Conservation (phyloP, 352 stramenopile species). For the Aphanomyces invadans region DNA sequence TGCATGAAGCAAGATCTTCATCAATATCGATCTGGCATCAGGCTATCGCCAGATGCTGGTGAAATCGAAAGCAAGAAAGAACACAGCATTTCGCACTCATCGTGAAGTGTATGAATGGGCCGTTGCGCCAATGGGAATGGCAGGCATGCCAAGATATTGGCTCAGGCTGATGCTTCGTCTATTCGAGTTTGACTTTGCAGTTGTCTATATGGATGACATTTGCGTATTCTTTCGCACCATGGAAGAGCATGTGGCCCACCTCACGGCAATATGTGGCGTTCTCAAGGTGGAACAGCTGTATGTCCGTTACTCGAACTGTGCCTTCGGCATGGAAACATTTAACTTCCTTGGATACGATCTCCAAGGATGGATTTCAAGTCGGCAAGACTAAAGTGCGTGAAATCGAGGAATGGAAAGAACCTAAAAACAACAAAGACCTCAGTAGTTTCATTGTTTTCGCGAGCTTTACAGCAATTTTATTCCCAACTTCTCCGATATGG, state of each 20-base stretch:
- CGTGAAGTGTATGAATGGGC: slow-evolving; percentile 6
- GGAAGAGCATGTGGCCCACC: slow-evolving; percentile 1
- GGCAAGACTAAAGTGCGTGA: slow-evolving; percentile 16
- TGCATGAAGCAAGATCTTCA: slow-evolving; percentile 13
- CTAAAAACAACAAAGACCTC: slow-evolving; percentile 18
- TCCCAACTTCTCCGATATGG: too few relatives aligned
- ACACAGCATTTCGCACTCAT: slow-evolving; percentile 22
- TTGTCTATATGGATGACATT: slow-evolving; percentile 22
- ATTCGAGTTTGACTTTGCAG: slow-evolving; percentile 10
- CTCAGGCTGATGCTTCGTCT: slow-evolving; percentile 4
- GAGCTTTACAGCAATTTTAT: slow-evolving; percentile 29
- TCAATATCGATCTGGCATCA: slow-evolving; percentile 13
- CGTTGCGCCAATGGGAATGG: slow-evolving; percentile 23
- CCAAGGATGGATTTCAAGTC: background rate
- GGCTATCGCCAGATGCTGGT: slow-evolving; percentile 26
- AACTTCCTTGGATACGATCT: slow-evolving; percentile 25
- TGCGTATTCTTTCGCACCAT: slow-evolving; percentile 4
- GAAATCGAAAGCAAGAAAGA: background rate
- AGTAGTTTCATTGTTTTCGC: slow-evolving; percentile 27
- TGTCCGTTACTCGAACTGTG: slow-evolving; percentile 1
- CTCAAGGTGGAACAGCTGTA: slow-evolving; percentile 11
- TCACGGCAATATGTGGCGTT: background rate
- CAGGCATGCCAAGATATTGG: slow-evolving; percentile 10
- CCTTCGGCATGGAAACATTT: slow-evolving; percentile 10
- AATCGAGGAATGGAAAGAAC: slow-evolving; percentile 18